Evolutionary conservation across 345 rosid species (phyloP).

Genomic region (Camelina neglecta): DNA sequence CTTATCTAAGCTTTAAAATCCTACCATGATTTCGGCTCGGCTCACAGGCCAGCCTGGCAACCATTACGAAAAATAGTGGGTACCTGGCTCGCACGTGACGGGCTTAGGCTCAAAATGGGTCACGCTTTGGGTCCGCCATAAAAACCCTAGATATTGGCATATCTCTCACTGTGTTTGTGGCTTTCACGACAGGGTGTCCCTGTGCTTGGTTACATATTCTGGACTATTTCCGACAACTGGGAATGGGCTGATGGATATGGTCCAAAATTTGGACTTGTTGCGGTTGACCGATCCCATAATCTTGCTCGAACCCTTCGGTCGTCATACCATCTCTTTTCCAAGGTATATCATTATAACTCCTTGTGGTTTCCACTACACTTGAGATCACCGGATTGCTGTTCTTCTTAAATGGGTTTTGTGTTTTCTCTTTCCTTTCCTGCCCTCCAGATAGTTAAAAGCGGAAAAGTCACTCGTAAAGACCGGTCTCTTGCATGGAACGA

Average conservation of each 20-base stretch:
- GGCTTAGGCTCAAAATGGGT: background rate
- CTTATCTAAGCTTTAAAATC: constrained; percentile 3
- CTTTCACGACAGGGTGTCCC: constrained; percentile 69
- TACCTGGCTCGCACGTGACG: background rate
- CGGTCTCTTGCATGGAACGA: constrained; percentile 76
- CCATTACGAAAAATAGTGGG: background rate
- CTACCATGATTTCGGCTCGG: background rate
- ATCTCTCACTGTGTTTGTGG: constrained; percentile 39
- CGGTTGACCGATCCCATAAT: constrained; percentile 76
- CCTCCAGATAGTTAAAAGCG: constrained; percentile 67
- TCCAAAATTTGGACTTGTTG: constrained; percentile 94
- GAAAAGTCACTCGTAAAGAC: constrained; percentile 69
- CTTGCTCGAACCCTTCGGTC: constrained; percentile 78
- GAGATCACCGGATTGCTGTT: constrained; percentile 22
- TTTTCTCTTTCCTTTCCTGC: background rate
- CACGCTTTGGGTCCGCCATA: constrained; percentile 1
- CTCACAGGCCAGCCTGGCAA: background rate
- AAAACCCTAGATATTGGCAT: constrained; percentile 23
- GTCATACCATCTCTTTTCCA: constrained; percentile 83
- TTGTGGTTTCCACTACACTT: constrained; percentile 14
- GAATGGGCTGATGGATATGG: constrained; percentile 99
- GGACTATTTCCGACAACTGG: constrained; percentile 99
- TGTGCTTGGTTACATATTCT: constrained; percentile 85
- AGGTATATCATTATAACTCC: constrained; percentile 48
- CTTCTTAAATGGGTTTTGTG: constrained; percentile 29